phyloP scores from a whole-genome alignment of 2,329 filamentous ascomycete species.

The Scopulariopsis brevicaulis region DNA sequence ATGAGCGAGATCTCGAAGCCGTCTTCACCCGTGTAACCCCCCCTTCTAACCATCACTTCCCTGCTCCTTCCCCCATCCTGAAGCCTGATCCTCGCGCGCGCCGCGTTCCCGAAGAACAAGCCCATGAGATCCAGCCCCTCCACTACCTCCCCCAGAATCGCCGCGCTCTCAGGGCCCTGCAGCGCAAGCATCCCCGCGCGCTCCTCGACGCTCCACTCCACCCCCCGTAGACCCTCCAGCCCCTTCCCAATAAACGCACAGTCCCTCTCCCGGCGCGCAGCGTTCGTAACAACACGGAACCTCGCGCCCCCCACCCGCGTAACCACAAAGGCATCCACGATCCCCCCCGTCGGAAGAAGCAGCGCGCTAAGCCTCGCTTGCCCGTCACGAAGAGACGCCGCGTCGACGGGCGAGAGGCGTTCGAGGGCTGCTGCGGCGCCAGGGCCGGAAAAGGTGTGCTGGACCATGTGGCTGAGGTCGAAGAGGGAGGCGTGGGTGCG shows the following conservation, averaged over 20 bases:
- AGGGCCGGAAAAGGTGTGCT: conserved; percentile 74
- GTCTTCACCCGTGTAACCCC: conserved; percentile 95
- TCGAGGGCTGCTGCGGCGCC: conserved; percentile 74
- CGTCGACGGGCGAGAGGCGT: conserved; percentile 67
- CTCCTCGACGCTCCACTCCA: conserved; percentile 59
- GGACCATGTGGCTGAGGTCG: conserved; percentile 94
- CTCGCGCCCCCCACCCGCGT: conserved; percentile 62
- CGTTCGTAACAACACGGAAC: conserved; percentile 95
- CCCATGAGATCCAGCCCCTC: conserved; percentile 38
- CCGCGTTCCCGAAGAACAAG: conserved; percentile 74
- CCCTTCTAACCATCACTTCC: conserved; percentile 60
- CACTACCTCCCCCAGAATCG: conserved; percentile 46
- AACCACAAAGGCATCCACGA: conserved; percentile 89
- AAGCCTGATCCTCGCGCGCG: conserved; percentile 53
- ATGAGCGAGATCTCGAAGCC: conserved; percentile 91
- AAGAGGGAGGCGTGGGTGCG: conserved; percentile 82
- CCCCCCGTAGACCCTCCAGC: conserved; percentile 46
- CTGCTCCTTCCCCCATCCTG: conserved; percentile 32
- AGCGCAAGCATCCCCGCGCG: conserved; percentile 74
- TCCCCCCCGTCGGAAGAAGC: conserved; percentile 76
- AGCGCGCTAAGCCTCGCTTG: conserved; percentile 77
- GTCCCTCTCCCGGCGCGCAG: conserved; percentile 84
- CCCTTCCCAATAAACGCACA: conserved; percentile 62
- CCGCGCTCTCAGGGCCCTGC: conserved; percentile 72
- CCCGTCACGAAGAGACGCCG: conserved; percentile 52